Evolutionary conservation across 768 basidiomycete species (phyloP), one percentile per base, ranked within the genome.

Genomic region (Paxillus involutus): DNA sequence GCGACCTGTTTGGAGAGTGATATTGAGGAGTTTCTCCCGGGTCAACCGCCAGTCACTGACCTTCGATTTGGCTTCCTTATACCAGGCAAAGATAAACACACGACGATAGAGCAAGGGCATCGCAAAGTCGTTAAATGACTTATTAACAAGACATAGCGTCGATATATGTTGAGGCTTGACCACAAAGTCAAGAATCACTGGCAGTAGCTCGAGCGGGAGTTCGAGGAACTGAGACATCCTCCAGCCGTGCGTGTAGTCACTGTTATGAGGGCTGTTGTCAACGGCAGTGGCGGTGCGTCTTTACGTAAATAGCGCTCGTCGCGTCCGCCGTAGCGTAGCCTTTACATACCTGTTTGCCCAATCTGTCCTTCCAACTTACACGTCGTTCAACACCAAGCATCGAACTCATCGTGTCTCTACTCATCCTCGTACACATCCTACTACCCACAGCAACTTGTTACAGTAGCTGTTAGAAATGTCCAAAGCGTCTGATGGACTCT

Each of bases 1-100:
- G 77, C 52, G 10, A 89, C 81, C 90, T 91, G 54, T 17, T 26
- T 24, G 7, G 2, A 29, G 19, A 32, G 14, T 26, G 21, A 7
- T 13, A 32, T 55, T 19, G 12, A 41, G 26, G 10, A 14, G 44
- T 11, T 5, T 24, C 36, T 3, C 6, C 42, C 35, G 47, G 44
- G 30, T 13, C 24, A 45, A 35, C 51, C 45, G 41, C 17, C 44
- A 12, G 14, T 40, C 3, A 56, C 65, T 12, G 58, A 84, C 88
- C 76, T 79, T 87, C 9, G 60, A 63, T 63, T 88, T 91, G 13
- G 77, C 78, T 32, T 84, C 78, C 59, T 73, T 84, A 52, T 89
- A 81, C 89, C 88, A 90, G 14, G 88, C 77, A 67, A 83, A 85
- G 43, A 91, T 82, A 42, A 73, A 77, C 16, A 84, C 75, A 12